Base-by-base conservation (phyloP, 106 monocot genomes). In the Dendrobium huoshanense region DNA sequence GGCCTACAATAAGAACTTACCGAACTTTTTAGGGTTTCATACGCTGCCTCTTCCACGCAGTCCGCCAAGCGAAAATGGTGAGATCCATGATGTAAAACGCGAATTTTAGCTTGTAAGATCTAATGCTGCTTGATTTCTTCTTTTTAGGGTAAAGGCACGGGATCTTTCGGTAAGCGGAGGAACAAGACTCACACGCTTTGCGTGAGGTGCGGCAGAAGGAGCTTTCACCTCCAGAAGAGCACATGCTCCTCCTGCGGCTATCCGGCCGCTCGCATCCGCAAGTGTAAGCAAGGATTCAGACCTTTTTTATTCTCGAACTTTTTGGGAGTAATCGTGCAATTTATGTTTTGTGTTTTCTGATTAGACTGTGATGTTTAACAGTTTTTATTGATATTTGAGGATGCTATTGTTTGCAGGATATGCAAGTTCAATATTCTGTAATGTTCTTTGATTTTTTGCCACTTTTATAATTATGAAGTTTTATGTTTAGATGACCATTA, bases 181-280 rank as follows among this genome's bases (percentile, higher is more conserved):
- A 86, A 86, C 79, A 86, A 86, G 79, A 79, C 86, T 2, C 86
- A 86, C 77, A 86, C 86, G 18, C 82, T 86, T 18, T 86, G 86
- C 75, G 77, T 79, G 17, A 58, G 86, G 74, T 86, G 86, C 43
- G 86, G 86, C 5, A 73, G 86, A 41, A 58, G 86, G 68, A 86
- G 86, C 72, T 86, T 86, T 74, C 86, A 86, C 79, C 86, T 86
- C 47, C 86, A 86, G 86, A 86, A 86, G 79, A 86, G 86, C 82
- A 67, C 79, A 9, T 86, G 86, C 79, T 72, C 82, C 24, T 82
- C 86, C 82, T 86, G 86, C 54, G 86, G 79, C 20, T 86, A 79
- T 68, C 86, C 86, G 55, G 86, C 86, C 29, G 86, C 86, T 37
- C 79, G 86, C 20, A 86, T 75, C 73, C 81, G 81, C 55, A 81